Conservation (phyloP, 2,329 filamentous ascomycete genomes). For the Phialemonium atrogriseum region DNA sequence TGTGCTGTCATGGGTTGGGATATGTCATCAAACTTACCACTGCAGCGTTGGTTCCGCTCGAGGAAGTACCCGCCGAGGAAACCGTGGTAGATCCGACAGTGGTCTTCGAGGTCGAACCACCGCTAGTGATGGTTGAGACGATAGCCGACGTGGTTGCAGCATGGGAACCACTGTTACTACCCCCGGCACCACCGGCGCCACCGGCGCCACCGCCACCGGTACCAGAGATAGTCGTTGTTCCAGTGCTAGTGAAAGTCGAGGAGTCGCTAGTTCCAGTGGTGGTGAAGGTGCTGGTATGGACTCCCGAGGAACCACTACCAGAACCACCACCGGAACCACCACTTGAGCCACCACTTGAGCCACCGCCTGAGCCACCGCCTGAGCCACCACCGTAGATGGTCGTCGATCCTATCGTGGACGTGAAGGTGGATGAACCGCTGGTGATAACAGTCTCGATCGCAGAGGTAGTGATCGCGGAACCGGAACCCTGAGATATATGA, state of each 20-base stretch:
- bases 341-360: slow-evolving; percentile 6
- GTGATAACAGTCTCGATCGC: slow-evolving; percentile 7
- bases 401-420: slow-evolving; percentile 7
- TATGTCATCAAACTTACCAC: slow-evolving; percentile 15
- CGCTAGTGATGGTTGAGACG: slow-evolving; percentile 10
- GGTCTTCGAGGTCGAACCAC: slow-evolving; percentile 13
- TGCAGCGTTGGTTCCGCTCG: slow-evolving; percentile 13
- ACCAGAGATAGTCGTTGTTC: slow-evolving; percentile 25
- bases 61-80: slow-evolving; percentile 7
- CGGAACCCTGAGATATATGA: no score
- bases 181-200: slow-evolving; percentile 13
- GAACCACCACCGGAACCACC: slow-evolving; percentile 4
- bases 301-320: slow-evolving; percentile 12
- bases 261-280: slow-evolving; percentile 25
- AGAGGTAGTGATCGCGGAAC: slow-evolving; percentile 8
- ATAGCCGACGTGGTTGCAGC: slow-evolving; percentile 8
- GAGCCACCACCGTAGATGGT: slow-evolving; percentile 6
- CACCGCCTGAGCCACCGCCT: slow-evolving; percentile 2
- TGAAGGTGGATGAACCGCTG: slow-evolving; percentile 8
- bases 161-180: slow-evolving; percentile 9
- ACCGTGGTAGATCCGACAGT: slow-evolving; percentile 15
- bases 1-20: not conserved
- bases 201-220: slow-evolving; percentile 12
- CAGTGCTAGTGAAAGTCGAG: slow-evolving; percentile 23
- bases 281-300: slow-evolving; percentile 28